A percentile compares a stretch with the other conserved stretches of the same genome.
Conservation (phyloP, 1,284 basidiomycete species). For the Ceratobasidium sp. region DNA sequence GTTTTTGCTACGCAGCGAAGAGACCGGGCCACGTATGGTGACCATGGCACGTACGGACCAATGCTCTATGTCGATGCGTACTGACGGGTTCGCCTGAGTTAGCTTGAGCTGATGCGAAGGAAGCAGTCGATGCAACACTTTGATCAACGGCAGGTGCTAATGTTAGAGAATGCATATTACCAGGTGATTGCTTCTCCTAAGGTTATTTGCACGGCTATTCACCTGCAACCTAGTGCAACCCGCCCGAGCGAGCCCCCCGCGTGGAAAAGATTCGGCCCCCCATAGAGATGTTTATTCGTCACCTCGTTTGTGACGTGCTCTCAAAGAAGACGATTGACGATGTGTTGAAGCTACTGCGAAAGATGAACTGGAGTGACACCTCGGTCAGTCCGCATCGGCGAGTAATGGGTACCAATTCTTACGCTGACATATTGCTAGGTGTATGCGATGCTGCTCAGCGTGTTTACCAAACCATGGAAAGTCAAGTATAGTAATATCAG, state of each 20-base stretch:
- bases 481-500: slow-evolving; percentile 91
- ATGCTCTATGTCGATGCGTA: neutral
- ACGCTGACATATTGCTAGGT: neutral
- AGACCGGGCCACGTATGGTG: slow-evolving; percentile 84
- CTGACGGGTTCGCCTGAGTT: slow-evolving; percentile 12
- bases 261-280: slow-evolving; percentile 87
- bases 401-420: neutral
- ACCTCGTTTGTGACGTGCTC: slow-evolving; percentile 92
- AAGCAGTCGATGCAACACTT: slow-evolving; percentile 94
- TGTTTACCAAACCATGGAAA: slow-evolving; percentile 97
- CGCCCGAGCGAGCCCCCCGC: slow-evolving; percentile 89
- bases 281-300: slow-evolving; percentile 92
- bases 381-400: slow-evolving; percentile 53
- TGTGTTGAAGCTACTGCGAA: slow-evolving; percentile 89
- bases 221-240: slow-evolving; percentile 79
- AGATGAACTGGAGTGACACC: slow-evolving; percentile 93
- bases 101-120: slow-evolving; percentile 93
- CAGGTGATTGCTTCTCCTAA: slow-evolving; percentile 65
- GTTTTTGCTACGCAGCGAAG: slow-evolving; percentile 88
- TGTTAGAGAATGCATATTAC: slow-evolving; percentile 99
- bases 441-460: slow-evolving; percentile 64
- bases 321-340: slow-evolving; percentile 93
- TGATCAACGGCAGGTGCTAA: slow-evolving; percentile 86
- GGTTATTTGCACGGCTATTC: slow-evolving; percentile 18
- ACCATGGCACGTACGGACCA: slow-evolving; percentile 69